These are phyloP conservation scores for Marsdenia floribunda DNA, from an alignment of 257 asterid species.

Conservation along the genomic window DNA sequence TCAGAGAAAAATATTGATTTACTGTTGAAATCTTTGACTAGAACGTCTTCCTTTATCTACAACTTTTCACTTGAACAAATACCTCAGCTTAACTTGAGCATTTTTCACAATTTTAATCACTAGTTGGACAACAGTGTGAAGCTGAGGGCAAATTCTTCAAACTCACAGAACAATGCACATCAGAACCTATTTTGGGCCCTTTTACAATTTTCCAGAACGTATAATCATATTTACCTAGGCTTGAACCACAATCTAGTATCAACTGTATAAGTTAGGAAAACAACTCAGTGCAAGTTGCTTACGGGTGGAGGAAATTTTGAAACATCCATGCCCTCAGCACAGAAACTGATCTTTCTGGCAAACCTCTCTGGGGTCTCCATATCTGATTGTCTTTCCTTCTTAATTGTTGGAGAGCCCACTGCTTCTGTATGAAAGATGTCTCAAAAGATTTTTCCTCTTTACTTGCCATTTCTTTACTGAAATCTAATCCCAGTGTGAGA, in stretches of 20 bases:
- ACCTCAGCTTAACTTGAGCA: neutral
- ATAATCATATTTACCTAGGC: neutral
- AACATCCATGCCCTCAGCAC: slow-evolving; percentile 96
- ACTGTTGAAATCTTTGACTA: neutral
- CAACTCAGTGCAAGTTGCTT: slow-evolving; percentile 19
- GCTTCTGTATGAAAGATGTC: slow-evolving; percentile 55
- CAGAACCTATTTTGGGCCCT: neutral
- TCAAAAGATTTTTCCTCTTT: slow-evolving; percentile 46
- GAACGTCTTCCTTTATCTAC: neutral
- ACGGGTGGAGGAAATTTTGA: slow-evolving; percentile 97
- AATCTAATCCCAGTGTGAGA: slow-evolving; percentile 52
- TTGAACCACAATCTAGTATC: slow-evolving; percentile 4
- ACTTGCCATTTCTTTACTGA: slow-evolving; percentile 14
- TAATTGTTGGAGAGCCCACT: slow-evolving; percentile 86
- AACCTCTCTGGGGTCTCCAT: slow-evolving; percentile 95
- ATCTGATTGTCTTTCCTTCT: slow-evolving; percentile 66
- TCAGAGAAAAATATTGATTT: neutral
- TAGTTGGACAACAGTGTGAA: neutral
- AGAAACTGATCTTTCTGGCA: slow-evolving; percentile 88
- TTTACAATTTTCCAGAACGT: neutral
- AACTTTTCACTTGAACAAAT: neutral
- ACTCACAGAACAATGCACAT: neutral
- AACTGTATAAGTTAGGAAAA: neutral
- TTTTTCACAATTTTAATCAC: neutral
- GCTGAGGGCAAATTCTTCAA: neutral